Evolutionary conservation across 2,329 filamentous ascomycete species (phyloP).

Genomic region (Drechslera avenae): DNA sequence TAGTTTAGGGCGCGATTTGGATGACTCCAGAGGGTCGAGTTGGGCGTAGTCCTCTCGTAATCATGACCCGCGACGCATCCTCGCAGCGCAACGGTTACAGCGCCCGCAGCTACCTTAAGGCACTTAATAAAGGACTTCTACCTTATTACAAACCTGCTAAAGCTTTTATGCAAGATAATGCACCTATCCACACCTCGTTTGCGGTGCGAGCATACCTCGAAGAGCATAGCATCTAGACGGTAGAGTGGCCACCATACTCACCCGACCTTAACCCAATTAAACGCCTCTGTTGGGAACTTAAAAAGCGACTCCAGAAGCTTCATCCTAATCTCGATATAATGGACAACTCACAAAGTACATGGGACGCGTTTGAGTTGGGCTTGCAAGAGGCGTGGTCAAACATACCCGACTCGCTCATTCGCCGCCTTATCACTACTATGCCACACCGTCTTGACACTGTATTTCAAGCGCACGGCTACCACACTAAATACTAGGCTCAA

Average conservation of each 20-base stretch:
- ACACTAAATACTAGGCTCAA: conserved; percentile 13
- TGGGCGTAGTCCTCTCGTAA: conserved; percentile 6
- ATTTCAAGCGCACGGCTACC: background rate
- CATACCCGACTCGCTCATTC: conserved; percentile 6
- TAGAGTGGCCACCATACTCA: conserved; percentile 25
- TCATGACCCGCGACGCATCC: conserved; percentile 15
- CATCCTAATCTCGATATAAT: conserved; percentile 7
- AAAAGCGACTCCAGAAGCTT: conserved; percentile 15
- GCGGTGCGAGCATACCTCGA: conserved; percentile 2
- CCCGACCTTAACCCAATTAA: conserved; percentile 33
- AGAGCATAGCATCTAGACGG: conserved; percentile 11
- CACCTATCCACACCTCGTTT: conserved; percentile 22
- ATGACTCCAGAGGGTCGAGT: conserved; percentile 1
- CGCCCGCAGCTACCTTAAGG: conserved; percentile 5
- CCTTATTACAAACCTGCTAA: conserved; percentile 3
- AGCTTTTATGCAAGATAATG: conserved; percentile 30
- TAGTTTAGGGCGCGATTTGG: conserved; percentile 11
- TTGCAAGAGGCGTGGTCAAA: conserved; percentile 4
- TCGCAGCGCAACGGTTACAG: conserved; percentile 7
- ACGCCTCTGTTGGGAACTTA: conserved; percentile 24
- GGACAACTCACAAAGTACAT: background rate
- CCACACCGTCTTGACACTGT: conserved; percentile 1
- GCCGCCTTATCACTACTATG: conserved; percentile 6
- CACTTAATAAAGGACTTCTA: conserved; percentile 8
- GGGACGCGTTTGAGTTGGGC: conserved; percentile 1